These are phyloP conservation scores for Talaromyces sp. DNA, from an alignment of 2,329 filamentous ascomycete species.

Conservation along the genomic window DNA sequence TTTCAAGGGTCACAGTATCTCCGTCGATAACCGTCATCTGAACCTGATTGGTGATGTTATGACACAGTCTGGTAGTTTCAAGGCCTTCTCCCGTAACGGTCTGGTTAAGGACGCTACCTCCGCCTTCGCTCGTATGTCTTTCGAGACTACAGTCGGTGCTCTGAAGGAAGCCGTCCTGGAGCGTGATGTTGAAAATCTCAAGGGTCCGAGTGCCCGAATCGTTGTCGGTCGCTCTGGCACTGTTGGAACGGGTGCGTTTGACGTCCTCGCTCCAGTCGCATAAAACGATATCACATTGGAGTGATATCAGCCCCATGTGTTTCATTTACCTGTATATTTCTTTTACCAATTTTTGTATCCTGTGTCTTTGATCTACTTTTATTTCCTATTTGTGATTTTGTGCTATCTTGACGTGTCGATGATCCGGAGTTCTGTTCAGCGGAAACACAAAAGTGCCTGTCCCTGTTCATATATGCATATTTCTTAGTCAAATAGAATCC, in stretches of 20 bases:
- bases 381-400: constrained; percentile 12
- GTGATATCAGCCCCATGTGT: constrained; percentile 19
- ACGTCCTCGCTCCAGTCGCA: constrained; percentile 67
- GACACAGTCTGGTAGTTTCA: constrained; percentile 90
- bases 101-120: constrained; percentile 76
- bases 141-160: constrained; percentile 95
- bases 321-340: constrained; percentile 30
- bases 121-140: constrained; percentile 98
- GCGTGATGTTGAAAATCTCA: constrained; percentile 85
- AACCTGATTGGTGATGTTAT: constrained; percentile 97
- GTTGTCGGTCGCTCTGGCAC: constrained; percentile 82
- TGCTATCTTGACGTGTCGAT: constrained; percentile 37
- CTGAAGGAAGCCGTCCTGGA: constrained; percentile 89
- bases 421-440: constrained; percentile 42
- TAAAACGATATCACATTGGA: constrained; percentile 27
- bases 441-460: constrained; percentile 39
- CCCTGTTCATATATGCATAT: constrained; percentile 36
- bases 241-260: constrained; percentile 89
- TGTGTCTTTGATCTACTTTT: constrained; percentile 12
- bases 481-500: constrained; percentile 27
- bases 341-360: constrained; percentile 22
- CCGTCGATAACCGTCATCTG: constrained; percentile 86
- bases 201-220: constrained; percentile 81
- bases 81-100: constrained; percentile 89
- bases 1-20: constrained; percentile 88